phyloP scores from a whole-genome alignment of 805 yeast species.

The Pichia cephalocereana region DNA sequence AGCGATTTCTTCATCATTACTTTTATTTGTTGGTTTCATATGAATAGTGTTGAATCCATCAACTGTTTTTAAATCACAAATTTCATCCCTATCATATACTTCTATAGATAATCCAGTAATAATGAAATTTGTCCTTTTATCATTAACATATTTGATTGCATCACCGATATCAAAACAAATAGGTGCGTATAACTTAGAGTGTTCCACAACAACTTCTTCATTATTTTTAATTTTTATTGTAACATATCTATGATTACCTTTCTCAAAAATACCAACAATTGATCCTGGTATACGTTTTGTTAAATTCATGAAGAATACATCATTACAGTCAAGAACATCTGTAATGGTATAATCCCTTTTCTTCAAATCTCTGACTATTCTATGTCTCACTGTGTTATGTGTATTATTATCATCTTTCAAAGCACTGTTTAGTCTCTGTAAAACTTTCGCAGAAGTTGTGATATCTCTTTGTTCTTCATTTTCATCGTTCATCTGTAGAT shows the following conservation, averaged over 20 bases:
- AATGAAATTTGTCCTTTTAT: slow-evolving; percentile 3
- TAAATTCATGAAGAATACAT: neutral
- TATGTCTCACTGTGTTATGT: neutral
- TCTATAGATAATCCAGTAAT: slow-evolving; percentile 12
- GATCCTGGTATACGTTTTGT: neutral
- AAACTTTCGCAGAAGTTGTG: neutral
- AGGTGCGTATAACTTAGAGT: slow-evolving; percentile 13
- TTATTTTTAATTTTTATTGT: neutral
- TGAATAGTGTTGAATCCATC: slow-evolving; percentile 9
- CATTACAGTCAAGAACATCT: slow-evolving; percentile 1
- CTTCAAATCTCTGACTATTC: neutral
- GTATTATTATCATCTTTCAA: neutral
- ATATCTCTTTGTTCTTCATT: neutral
- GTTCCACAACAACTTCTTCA: slow-evolving; percentile 1
- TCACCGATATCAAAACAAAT: slow-evolving; percentile 14
- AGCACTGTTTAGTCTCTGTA: neutral
- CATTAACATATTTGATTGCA: slow-evolving; percentile 4
- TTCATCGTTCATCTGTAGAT: too few relatives aligned
- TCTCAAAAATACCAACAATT: neutral
- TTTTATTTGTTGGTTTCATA: neutral
- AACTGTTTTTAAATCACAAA: slow-evolving; percentile 2
- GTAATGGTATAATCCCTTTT: neutral
- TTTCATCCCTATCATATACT: neutral
- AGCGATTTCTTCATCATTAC: slow-evolving; percentile 3
- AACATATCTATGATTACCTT: neutral